These are phyloP conservation scores for Candida mesenterica DNA, from an alignment of 1,139 yeast species.

Conservation along the genomic window DNA sequence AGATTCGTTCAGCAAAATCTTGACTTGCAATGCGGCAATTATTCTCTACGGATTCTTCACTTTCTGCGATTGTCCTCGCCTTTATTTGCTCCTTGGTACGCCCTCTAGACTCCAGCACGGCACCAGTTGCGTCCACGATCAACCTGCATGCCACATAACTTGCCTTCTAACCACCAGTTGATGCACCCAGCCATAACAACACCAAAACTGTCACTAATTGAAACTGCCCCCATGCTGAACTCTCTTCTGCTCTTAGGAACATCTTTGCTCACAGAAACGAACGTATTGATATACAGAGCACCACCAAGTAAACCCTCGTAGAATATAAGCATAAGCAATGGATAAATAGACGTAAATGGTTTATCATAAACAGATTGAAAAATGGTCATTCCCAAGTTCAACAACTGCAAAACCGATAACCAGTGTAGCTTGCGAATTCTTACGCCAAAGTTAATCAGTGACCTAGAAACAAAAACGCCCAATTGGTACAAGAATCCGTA, in stretches of 20 bases:
- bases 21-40: too few species aligned
- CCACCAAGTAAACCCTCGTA: conserved; percentile 94
- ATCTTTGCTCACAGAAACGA: conserved; percentile 69
- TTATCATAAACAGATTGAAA: conserved; percentile 62
- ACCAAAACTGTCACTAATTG: conserved; percentile 89
- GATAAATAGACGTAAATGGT: conserved; percentile 58
- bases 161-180: conserved; percentile 71
- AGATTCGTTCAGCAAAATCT: too few species aligned
- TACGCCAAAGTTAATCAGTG: conserved; percentile 66
- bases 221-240: conserved; percentile 90
- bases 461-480: conserved; percentile 89
- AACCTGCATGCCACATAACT: conserved; percentile 66
- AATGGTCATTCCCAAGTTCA: conserved; percentile 59
- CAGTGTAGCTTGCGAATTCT: conserved; percentile 58
- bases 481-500: conserved; percentile 91
- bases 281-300: conserved; percentile 84
- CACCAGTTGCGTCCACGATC: conserved; percentile 67
- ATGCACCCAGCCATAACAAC: conserved; percentile 77
- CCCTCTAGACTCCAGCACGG: too few species aligned
- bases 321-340: conserved; percentile 60
- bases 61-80: too few species aligned
- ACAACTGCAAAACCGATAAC: conserved; percentile 65
- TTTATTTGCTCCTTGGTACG: too few species aligned
- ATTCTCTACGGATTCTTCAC: too few species aligned
- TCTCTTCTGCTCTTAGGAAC: conserved; percentile 60